Percentiles rank a stretch among this genome's conserved stretches.
These are phyloP conservation scores for Colletotrichum higginsianum DNA, from an alignment of 2,329 filamentous ascomycete species.

Conservation along the genomic window DNA sequence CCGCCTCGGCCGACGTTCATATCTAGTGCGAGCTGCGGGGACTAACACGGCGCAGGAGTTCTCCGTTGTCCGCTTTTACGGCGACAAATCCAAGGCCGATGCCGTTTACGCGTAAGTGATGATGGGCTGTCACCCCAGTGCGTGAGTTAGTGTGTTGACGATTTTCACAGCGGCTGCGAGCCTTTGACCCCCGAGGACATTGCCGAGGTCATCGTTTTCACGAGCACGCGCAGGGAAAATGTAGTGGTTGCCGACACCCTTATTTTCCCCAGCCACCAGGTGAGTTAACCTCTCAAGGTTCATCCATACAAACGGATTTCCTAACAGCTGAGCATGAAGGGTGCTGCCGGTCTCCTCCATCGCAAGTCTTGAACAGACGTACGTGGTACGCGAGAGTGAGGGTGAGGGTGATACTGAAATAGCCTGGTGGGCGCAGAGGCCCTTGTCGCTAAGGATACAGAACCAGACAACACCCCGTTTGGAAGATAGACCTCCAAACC, in stretches of 20 bases:
- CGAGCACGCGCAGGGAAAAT: slow-evolving; percentile 87
- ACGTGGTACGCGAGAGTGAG: too few relatives aligned
- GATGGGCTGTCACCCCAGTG: not conserved
- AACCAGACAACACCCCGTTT: not conserved
- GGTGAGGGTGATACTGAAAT: not conserved
- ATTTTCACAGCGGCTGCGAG: slow-evolving; percentile 73
- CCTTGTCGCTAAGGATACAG: not conserved
- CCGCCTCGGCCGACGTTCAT: not conserved
- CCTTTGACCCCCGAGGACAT: slow-evolving; percentile 92
- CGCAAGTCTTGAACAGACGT: slow-evolving; percentile 44
- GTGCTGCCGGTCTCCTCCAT: slow-evolving; percentile 51
- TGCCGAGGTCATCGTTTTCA: slow-evolving; percentile 90
- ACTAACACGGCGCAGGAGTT: slow-evolving; percentile 73
- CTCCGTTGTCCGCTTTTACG: slow-evolving; percentile 88
- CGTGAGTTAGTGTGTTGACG: slow-evolving; percentile 14
- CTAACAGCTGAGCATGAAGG: slow-evolving; percentile 44
- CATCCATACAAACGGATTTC: slow-evolving; percentile 11
- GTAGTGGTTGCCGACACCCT: slow-evolving; percentile 91
- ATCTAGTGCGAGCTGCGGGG: not conserved
- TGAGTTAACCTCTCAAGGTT: slow-evolving; percentile 57
- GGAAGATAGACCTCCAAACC: not conserved
- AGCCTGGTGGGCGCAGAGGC: not conserved
- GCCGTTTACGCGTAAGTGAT: slow-evolving; percentile 84
- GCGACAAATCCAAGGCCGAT: slow-evolving; percentile 90
- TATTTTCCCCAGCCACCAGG: slow-evolving; percentile 92